Evolutionary conservation across 2,329 filamentous ascomycete genomes (phyloP), one percentile per base, ranked within the genome.

Genomic region (Colletotrichum aenigma): DNA sequence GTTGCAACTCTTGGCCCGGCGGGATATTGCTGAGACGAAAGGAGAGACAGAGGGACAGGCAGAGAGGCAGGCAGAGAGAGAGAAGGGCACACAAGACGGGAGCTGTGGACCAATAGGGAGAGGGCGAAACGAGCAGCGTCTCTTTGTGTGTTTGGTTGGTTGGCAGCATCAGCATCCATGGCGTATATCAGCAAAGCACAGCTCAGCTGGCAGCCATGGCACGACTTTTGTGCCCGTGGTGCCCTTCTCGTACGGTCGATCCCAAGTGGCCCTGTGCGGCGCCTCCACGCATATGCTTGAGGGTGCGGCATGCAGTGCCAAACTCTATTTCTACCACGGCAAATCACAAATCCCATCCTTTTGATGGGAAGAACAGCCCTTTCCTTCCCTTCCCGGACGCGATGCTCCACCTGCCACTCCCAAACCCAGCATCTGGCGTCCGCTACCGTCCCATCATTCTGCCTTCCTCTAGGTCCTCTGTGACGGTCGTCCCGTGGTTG

Each of bases 341-440:
- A 65, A 61, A 71, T 66, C 60, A 32, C 60, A 52, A 74, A 71
- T 74, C 48, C 71, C 71, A 74, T 74, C 56, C 56, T 65, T 15
- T 66, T 30, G 56, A 58, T 28, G 55, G 61, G 32, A 24, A 30
- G 24, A 38, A 34, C 55, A 21, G 55, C 24, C 24, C 24, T 38
- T 38, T 18, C n/a, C 55, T n/a, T 61, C 32, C 61, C 36, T 66
- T 70, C 32, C 67, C 48, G n/a, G 71, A 60, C 43, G n/a, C 24
- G 36, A 28, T 71, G 67, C 67, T 65, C 67, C 60, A 52, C 62
- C 32, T 34, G 26, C 21, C 64, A 55, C 32, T 34, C 32, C 32
- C 32, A 34, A 34, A 34, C 32, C 32, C 32, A 34, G 32, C 12
- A 34, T 34, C 32, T 34, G 32, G 32, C 32, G 32, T 34, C 32